Conservation (phyloP, 2,329 filamentous ascomycete genomes). For the Claviceps purpurea region DNA sequence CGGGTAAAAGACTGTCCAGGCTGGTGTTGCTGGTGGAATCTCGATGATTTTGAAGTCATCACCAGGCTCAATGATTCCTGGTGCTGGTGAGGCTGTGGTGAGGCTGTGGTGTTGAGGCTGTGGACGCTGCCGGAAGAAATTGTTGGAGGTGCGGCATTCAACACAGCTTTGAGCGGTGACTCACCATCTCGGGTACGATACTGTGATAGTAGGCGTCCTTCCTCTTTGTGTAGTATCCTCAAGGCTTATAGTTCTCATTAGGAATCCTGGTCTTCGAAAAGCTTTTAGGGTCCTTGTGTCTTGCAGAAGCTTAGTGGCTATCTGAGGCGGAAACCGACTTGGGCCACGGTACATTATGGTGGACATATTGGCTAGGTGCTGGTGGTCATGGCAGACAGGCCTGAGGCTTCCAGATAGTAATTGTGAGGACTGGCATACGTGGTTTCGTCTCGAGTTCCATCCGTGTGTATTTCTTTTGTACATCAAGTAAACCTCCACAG, state of each 20-base stretch:
- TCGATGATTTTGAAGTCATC: not conserved
- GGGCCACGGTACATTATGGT: slow-evolving; percentile 38
- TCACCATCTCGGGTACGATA: not conserved
- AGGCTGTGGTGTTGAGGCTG: too few relatives aligned
- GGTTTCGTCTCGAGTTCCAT: not conserved
- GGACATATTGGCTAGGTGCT: not conserved
- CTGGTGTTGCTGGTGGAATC: slow-evolving; percentile 49
- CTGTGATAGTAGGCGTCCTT: not conserved
- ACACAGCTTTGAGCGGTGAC: not conserved
- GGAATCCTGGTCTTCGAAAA: not conserved
- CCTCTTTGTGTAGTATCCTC: not conserved
- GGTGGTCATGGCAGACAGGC: not conserved
- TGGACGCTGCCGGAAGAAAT: too few relatives aligned
- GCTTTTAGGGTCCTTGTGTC: slow-evolving; percentile 25
- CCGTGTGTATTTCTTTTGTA: not conserved
- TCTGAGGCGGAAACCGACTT: slow-evolving; percentile 47
- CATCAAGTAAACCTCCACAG: too few relatives aligned
- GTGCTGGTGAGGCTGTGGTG: too few relatives aligned
- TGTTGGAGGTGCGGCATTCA: too few relatives aligned
- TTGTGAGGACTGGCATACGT: not conserved
- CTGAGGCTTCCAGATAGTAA: not conserved
- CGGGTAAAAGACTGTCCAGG: slow-evolving; percentile 17
- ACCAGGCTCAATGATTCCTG: not conserved
- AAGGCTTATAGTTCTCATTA: not conserved
- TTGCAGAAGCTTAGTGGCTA: slow-evolving; percentile 66